Evolutionary conservation across 208 protist species (phyloP), one percentile per base, ranked within the genome.

Genomic region (Zelonia costaricensis): DNA sequence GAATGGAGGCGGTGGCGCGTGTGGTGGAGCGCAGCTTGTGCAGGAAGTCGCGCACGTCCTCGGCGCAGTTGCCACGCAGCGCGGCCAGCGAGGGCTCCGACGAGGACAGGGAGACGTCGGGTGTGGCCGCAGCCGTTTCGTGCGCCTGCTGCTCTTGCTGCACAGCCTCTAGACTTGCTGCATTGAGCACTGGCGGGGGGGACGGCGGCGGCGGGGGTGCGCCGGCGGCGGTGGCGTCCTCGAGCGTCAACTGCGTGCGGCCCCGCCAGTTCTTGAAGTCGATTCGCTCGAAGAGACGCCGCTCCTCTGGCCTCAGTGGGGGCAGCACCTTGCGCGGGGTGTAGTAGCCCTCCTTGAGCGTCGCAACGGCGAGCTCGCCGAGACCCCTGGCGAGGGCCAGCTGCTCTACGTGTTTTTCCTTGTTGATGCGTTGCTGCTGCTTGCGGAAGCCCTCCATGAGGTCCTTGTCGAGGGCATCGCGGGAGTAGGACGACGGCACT

Each of bases 361-460:
- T 87, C 39, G 59, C 33, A 35, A 86, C 72, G 1, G 89, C 89
- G 1, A 36, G 44, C 16, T 53, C 52, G 43, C 89, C 89, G 16
- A 95, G 67, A 16, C 89, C 89, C 53, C 80, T 87, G 15, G 85
- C 89, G 28, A 95, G 72, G 8, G 83, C 69, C 5, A 91, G 51
- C 4, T 82, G 65, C 18, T 89, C 65, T 23, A 95, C 66, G 43
- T 89, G 78, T 0, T 61, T 68, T 23, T 78, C 60, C 16, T 68
- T 73, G 12, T 65, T 48, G 15, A 74, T 25, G 2, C 30, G 49
- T 49, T 88, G 84, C 51, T 86, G 77, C 15, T 77, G 51, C 22
- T 69, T 54, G 1, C 76, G 80, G 70, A 95, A 92, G 23, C 63
- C 84, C 2, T 89, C 77, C 6, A 61, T 62, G n/a, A 91, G 62